A percentile compares a stretch with the other conserved stretches of the same genome.
These are phyloP conservation scores for Botrytis fabae DNA, from an alignment of 2,329 filamentous ascomycete species.

Conservation along the genomic window DNA sequence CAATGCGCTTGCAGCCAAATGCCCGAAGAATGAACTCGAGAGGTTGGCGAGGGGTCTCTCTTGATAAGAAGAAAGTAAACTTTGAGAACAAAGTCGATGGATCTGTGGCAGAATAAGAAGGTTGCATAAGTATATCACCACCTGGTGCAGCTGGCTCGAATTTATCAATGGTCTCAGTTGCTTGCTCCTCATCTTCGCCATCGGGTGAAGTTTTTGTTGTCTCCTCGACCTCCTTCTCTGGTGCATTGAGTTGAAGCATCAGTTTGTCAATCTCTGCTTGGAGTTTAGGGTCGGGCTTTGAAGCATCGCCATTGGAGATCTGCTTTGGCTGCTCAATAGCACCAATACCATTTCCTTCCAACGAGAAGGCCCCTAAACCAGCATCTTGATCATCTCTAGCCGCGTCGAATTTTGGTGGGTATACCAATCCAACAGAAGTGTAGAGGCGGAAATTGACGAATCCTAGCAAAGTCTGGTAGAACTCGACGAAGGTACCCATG, in stretches of 20 bases:
- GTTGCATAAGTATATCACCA: slow-evolving; percentile 84
- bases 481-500: slow-evolving; percentile 98
- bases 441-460: slow-evolving; percentile 97
- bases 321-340: slow-evolving; percentile 54
- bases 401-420: slow-evolving; percentile 90
- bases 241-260: slow-evolving; percentile 64
- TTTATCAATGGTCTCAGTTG: slow-evolving; percentile 75
- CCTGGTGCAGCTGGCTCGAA: slow-evolving; percentile 84
- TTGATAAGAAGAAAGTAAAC: slow-evolving; percentile 88
- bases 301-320: slow-evolving; percentile 51
- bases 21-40: slow-evolving; percentile 91
- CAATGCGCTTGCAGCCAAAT: slow-evolving; percentile 93
- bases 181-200: slow-evolving; percentile 48
- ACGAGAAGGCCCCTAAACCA: slow-evolving; percentile 85
- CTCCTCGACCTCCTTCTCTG: slow-evolving; percentile 47
- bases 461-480: slow-evolving; percentile 93
- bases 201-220: slow-evolving; percentile 42
- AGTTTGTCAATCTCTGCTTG: slow-evolving; percentile 70
- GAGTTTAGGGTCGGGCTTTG: slow-evolving; percentile 59
- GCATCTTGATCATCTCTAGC: slow-evolving; percentile 85
- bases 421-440: slow-evolving; percentile 86
- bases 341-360: slow-evolving; percentile 72
- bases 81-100: slow-evolving; percentile 78
- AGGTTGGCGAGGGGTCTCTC: slow-evolving; percentile 86
- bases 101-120: slow-evolving; percentile 63